Evolutionary conservation across 2,329 filamentous ascomycete genomes (phyloP).

Genomic region (Colletotrichum gloeosporioides): DNA sequence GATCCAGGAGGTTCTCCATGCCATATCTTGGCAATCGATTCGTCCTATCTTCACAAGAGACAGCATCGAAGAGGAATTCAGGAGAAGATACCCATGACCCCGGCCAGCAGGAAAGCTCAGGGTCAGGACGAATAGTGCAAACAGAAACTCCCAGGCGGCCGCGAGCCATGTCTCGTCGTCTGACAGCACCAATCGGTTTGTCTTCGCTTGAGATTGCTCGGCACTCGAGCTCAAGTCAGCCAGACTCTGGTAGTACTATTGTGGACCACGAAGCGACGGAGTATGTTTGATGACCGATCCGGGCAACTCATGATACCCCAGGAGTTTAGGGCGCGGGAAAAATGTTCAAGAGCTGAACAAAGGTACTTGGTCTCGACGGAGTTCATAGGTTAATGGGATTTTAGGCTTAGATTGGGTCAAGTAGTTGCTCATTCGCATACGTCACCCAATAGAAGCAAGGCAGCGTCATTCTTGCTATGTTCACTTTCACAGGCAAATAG

Average conservation of each 20-base stretch:
- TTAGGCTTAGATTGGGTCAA: no score
- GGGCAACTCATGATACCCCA: slow-evolving; percentile 2
- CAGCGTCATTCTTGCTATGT: no score
- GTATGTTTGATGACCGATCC: not conserved
- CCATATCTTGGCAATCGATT: not conserved
- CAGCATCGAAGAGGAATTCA: not conserved
- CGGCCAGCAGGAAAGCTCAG: not conserved
- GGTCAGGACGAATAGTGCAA: not conserved
- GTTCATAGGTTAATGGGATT: not conserved
- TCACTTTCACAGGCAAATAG: no score
- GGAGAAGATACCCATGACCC: not conserved
- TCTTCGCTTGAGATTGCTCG: not conserved
- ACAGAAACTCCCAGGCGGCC: not conserved
- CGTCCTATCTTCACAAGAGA: not conserved
- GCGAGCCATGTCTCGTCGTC: not conserved
- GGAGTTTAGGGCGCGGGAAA: not conserved
- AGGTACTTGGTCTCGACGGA: not conserved
- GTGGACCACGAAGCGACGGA: not conserved
- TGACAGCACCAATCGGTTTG: not conserved
- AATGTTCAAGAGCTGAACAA: not conserved
- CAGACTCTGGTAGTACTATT: not conserved
- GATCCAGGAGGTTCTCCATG: not conserved
- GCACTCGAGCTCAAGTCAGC: not conserved
- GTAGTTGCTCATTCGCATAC: no score
- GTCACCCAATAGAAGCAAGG: no score